Evolutionary conservation across 345 rosid genomes (phyloP), one percentile per base, ranked within the genome.

Genomic region (Citrus inodora): DNA sequence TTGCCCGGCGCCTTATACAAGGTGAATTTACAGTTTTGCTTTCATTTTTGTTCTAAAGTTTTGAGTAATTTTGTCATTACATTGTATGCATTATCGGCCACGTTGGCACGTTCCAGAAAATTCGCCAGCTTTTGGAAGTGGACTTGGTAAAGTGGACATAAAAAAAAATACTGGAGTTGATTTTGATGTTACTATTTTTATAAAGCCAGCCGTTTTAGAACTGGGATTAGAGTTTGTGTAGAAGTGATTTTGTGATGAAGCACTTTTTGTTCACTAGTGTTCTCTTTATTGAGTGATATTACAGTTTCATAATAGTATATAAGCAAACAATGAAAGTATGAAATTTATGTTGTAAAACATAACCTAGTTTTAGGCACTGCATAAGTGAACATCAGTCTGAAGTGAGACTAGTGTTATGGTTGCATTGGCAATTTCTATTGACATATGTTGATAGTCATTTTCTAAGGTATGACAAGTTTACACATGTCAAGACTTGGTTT

Each of bases 1-100:
- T 80, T 93, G 99, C 85, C 99, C 99, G 9, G 89, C 86, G 51
- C 98, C 99, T 17, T 92, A 92, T 64, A 83, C 92, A 79, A 95
- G 98, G 98, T 94, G 55, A 79, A 76, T 25, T 84, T 69, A 73
- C 81, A 6, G 46, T 56, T 55, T 24, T 33, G 30, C 10, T 19
- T 22, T 4, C 11, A 1, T 25, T 33, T 71, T 77, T 19, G 33
- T 32, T 30, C 14, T 1, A 9, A 17, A 2, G 32, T 6, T 5
- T 1, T 30, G 64, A 56, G 24, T 40, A 51, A 9, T 66, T 33
- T 38, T 30, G 78, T 61, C 65, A 66, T 71, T 67, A 73, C 24
- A 11, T 0, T 9, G 58, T 40, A 14, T 46, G 42, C 70, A 79
- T 79, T 66, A 27, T 75, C 37, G 5, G 74, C 70, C 69, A 64